These are phyloP conservation scores for Centrapalus pauciflorus DNA, from an alignment of 129 eudicot genomes.

Conservation along the genomic window DNA sequence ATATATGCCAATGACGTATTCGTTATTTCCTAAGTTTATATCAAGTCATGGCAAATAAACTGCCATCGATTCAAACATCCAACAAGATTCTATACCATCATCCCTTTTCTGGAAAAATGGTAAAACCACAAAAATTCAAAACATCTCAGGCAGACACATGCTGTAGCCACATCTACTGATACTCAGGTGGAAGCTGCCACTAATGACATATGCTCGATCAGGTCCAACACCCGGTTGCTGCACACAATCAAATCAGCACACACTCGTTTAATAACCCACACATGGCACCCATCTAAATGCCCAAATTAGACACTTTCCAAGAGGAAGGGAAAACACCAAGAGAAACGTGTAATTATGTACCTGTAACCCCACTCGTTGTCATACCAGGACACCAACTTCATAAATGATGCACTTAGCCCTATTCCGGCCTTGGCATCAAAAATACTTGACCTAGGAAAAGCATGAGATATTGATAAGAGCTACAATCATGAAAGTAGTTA, in stretches of 20 bases:
- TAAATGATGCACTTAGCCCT: slow-evolving; percentile 68
- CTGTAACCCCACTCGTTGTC: slow-evolving; percentile 99
- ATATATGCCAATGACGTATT: slow-evolving; percentile 5
- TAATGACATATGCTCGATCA: slow-evolving; percentile 91
- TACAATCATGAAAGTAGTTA: too few species aligned
- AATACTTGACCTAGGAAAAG: slow-evolving; percentile 66
- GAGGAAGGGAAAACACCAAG: neutral
- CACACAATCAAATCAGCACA: slow-evolving; percentile 10
- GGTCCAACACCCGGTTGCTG: slow-evolving; percentile 93
- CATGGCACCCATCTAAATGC: neutral
- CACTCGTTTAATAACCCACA: neutral
- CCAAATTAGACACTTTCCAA: neutral
- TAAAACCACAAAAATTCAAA: neutral
- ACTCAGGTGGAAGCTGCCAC: slow-evolving; percentile 51
- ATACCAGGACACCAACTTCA: slow-evolving; percentile 89
- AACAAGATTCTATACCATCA: slow-evolving; percentile 17
- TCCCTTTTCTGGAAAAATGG: slow-evolving; percentile 4
- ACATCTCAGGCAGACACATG: neutral
- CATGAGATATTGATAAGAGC: neutral
- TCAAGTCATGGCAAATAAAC: slow-evolving; percentile 1
- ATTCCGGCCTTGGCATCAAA: slow-evolving; percentile 94
- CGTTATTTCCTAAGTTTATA: slow-evolving; percentile 23
- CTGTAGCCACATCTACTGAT: neutral
- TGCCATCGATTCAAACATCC: slow-evolving; percentile 11
- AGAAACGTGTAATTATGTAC: slow-evolving; percentile 25